These are phyloP conservation scores for Chrysoporthe cubensis DNA, from an alignment of 2,329 filamentous ascomycete genomes.

Conservation along the genomic window DNA sequence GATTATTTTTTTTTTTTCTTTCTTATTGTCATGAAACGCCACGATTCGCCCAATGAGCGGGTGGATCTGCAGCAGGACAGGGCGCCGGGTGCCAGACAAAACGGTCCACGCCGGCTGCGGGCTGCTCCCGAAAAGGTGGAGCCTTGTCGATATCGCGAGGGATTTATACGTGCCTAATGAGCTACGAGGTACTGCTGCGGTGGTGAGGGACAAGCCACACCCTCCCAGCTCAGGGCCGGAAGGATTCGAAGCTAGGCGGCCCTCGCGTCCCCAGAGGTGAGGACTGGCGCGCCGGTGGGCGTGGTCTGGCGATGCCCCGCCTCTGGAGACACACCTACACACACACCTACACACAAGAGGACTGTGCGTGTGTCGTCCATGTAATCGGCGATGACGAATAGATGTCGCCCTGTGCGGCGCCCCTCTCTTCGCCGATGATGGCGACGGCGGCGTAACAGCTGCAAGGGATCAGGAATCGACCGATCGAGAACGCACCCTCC, in stretches of 20 bases:
- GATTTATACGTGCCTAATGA: background rate
- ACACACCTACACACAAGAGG: no score
- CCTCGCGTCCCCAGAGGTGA: background rate
- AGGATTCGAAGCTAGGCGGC: conserved; percentile 1
- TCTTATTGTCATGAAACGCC: background rate
- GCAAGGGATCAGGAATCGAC: conserved; percentile 20
- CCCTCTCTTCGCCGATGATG: background rate
- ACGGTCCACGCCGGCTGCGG: conserved; percentile 1
- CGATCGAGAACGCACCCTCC: conserved; percentile 12
- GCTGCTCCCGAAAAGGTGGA: conserved; percentile 6
- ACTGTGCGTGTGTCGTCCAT: background rate
- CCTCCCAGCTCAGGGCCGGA: background rate
- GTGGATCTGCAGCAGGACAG: conserved; percentile 6
- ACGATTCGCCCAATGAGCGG: background rate
- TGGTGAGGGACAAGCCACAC: background rate
- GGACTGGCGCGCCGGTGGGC: background rate
- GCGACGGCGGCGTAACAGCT: conserved; percentile 5
- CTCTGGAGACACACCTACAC: no score
- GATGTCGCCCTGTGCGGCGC: background rate
- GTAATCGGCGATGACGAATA: background rate
- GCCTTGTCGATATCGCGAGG: conserved; percentile 5
- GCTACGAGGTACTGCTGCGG: no score
- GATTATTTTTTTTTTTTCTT: no score
- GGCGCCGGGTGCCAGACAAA: background rate
- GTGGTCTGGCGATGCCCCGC: background rate